Percentiles rank a stretch among this genome's conserved stretches.
Conservation (phyloP, 441 rosid species). For the Viola pubescens region DNA sequence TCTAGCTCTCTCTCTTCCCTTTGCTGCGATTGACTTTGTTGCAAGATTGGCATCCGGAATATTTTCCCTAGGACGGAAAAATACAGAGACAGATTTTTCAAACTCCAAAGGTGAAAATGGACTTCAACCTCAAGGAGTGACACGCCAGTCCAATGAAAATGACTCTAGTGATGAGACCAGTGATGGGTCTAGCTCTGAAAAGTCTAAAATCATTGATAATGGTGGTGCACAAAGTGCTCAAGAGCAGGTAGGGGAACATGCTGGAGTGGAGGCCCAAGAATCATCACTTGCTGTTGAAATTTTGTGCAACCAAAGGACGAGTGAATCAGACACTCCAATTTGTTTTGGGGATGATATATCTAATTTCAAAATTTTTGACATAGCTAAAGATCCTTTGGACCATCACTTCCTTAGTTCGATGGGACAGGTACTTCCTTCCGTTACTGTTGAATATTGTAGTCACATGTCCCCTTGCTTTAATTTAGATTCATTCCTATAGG, state of each 20-base stretch:
- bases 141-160: slow-evolving; percentile 24
- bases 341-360: slow-evolving; percentile 29
- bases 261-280: slow-evolving; percentile 24
- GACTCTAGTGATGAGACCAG: slow-evolving; percentile 36
- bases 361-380: slow-evolving; percentile 76
- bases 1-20: slow-evolving; percentile 72
- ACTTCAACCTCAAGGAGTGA: slow-evolving; percentile 24
- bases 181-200: slow-evolving; percentile 41
- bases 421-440: slow-evolving; percentile 51
- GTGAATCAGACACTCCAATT: slow-evolving; percentile 30
- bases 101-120: slow-evolving; percentile 44
- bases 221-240: slow-evolving; percentile 27
- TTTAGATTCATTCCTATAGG: neutral
- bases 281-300: slow-evolving; percentile 27
- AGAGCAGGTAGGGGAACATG: slow-evolving; percentile 26
- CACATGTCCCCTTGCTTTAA: neutral
- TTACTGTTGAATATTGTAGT: neutral
- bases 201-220: slow-evolving; percentile 29
- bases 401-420: slow-evolving; percentile 67
- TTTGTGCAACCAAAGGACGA: slow-evolving; percentile 25
- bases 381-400: slow-evolving; percentile 70
- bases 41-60: slow-evolving; percentile 79
- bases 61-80: slow-evolving; percentile 61
- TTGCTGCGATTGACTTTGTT: slow-evolving; percentile 84
- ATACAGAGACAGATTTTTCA: slow-evolving; percentile 36